Evolutionary conservation across 352 stramenopile species (phyloP).

Genomic region (Phytophthora ohioensis): DNA sequence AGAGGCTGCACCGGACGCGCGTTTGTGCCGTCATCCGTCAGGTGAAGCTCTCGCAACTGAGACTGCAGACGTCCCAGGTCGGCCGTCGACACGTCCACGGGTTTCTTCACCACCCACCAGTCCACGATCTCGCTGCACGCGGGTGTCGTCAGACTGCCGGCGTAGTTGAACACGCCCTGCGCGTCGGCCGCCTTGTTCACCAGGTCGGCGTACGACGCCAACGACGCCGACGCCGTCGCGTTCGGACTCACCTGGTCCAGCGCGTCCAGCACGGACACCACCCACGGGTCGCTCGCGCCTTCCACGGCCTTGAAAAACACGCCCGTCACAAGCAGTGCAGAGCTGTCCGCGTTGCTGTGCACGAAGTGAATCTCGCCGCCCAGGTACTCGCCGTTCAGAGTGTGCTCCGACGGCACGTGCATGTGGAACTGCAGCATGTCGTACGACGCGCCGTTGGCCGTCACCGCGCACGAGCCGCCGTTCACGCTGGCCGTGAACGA

Average conservation of each 20-base stretch:
- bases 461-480: constrained; percentile 25
- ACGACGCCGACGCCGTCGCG: not conserved
- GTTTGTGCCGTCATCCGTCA: constrained; percentile 37
- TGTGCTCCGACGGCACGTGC: constrained; percentile 56
- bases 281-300: constrained; percentile 31
- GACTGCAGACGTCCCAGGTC: constrained; percentile 41
- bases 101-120: constrained; percentile 45
- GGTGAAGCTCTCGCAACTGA: constrained; percentile 28
- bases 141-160: constrained; percentile 62
- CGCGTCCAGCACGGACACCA: constrained; percentile 34
- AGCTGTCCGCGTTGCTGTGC: constrained; percentile 37
- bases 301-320: constrained; percentile 32
- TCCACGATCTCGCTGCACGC: constrained; percentile 31
- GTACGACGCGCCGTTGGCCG: constrained; percentile 26
- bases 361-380: constrained; percentile 57
- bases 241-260: constrained; percentile 31
- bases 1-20: constrained; percentile 44
- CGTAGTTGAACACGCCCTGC: constrained; percentile 53
- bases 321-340: constrained; percentile 46
- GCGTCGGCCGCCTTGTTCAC: constrained; percentile 15
- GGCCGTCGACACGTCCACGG: constrained; percentile 42
- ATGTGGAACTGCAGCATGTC: constrained; percentile 50
- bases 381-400: constrained; percentile 41
- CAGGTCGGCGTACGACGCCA: constrained; percentile 33
- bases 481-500: constrained; percentile 31